phyloP scores from a whole-genome alignment of 305 asterid species.

The Fraxinus angustifolia region DNA sequence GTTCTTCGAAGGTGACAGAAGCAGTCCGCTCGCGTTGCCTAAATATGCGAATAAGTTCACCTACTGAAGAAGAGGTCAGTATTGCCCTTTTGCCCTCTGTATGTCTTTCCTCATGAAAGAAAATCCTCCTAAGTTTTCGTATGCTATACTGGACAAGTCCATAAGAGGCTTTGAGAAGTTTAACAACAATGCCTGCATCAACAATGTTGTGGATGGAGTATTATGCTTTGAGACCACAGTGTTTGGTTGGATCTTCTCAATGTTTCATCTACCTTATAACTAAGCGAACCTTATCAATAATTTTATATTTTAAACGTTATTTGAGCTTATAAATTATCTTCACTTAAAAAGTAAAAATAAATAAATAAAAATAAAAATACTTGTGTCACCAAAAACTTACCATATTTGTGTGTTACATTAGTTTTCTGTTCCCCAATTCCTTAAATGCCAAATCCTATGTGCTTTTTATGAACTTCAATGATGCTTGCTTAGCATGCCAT shows the following conservation, averaged over 20 bases:
- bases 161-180: not conserved
- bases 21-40: slow-evolving; percentile 98
- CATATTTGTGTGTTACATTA: not conserved
- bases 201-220: not conserved
- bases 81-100: not conserved
- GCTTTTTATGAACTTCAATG: not conserved
- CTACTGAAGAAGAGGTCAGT: slow-evolving; percentile 74
- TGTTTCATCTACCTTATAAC: not conserved
- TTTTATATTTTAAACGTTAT: not conserved
- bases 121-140: not conserved
- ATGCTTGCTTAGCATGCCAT: slow-evolving; percentile 10
- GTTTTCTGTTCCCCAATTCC: not conserved
- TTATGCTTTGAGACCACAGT: slow-evolving; percentile 9
- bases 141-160: slow-evolving; percentile 3
- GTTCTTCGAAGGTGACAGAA: slow-evolving; percentile 95
- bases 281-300: not conserved
- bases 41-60: slow-evolving; percentile 83
- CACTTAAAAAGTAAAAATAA: not conserved
- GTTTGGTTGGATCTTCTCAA: slow-evolving; percentile 12
- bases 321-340: not conserved
- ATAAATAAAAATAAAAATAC: not conserved
- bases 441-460: not conserved
- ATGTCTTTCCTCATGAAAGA: slow-evolving; percentile 15
- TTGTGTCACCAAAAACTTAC: not conserved
- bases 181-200: not conserved